Evolutionary conservation across 805 yeast genomes (phyloP).

Genomic region (Priceomyces fermenticarens): DNA sequence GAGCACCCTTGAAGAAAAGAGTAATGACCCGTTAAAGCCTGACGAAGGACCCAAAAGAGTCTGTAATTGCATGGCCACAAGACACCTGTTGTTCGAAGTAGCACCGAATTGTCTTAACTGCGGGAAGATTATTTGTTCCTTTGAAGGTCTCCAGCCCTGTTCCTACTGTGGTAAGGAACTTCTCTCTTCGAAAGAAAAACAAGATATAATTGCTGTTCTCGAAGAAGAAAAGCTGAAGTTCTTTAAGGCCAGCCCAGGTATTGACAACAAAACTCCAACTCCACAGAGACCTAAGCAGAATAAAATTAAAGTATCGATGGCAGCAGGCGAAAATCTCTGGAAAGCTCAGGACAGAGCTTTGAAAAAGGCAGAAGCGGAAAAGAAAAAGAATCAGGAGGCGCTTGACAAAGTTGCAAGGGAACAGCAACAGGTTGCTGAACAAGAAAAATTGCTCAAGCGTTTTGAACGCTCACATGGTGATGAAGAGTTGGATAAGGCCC

Average conservation of each 20-base stretch:
- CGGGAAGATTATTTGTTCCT: constrained; percentile 88
- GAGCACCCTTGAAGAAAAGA: constrained; percentile 43
- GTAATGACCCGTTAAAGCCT: constrained; percentile 1
- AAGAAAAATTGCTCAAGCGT: constrained; percentile 37
- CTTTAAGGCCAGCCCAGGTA: constrained; percentile 13
- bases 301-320: constrained; percentile 53
- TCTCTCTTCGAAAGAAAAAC: constrained; percentile 59
- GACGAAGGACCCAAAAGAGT: constrained; percentile 19
- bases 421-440: constrained; percentile 36
- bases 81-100: constrained; percentile 83
- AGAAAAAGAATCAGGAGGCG: constrained; percentile 20
- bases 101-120: constrained; percentile 94
- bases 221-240: constrained; percentile 48
- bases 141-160: constrained; percentile 91
- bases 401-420: constrained; percentile 18
- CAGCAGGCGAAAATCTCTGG: constrained; percentile 62
- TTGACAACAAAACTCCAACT: constrained; percentile 20
- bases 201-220: constrained; percentile 52
- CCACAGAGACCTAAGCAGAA: constrained; percentile 32
- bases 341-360: constrained; percentile 66
- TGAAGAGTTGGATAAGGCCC: constrained; percentile 65
- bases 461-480: constrained; percentile 43
- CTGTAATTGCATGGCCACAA: constrained; percentile 83
- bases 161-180: constrained; percentile 73
- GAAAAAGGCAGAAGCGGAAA: constrained; percentile 51